phyloP scores from a whole-genome alignment of 1,139 yeast species.

The Yamadazyma dushanensis region DNA sequence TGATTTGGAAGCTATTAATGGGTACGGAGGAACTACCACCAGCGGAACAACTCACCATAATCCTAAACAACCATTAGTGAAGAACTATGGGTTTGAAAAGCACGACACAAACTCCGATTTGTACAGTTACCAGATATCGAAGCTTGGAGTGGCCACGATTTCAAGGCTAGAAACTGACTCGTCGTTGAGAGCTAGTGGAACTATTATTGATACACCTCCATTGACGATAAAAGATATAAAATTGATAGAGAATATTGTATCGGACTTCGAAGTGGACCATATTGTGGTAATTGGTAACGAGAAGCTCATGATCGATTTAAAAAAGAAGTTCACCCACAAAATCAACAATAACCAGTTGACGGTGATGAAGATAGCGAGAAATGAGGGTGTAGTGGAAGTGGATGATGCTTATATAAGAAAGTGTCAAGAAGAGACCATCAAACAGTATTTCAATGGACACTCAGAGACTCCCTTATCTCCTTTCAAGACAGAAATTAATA shows the following conservation, averaged over 20 bases:
- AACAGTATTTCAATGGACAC: constrained; percentile 88
- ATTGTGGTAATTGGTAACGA: constrained; percentile 65
- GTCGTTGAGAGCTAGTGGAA: constrained; percentile 53
- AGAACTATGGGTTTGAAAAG: constrained; percentile 71
- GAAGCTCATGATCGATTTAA: constrained; percentile 63
- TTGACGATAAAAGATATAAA: constrained; percentile 50
- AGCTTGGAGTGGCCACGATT: constrained; percentile 58
- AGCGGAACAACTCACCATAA: constrained; percentile 85
- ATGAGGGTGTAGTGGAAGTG: constrained; percentile 73
- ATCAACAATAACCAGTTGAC: constrained; percentile 40
- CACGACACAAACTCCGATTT: constrained; percentile 59
- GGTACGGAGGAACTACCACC: constrained; percentile 78
- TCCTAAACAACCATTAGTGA: constrained; percentile 85
- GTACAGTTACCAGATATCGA: constrained; percentile 56
- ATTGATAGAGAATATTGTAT: constrained; percentile 58
- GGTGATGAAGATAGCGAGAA: constrained; percentile 63
- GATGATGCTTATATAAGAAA: constrained; percentile 71
- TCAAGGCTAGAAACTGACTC: constrained; percentile 61
- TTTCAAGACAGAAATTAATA: constrained; percentile 45
- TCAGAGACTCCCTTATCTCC: constrained; percentile 73
- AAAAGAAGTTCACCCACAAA: constrained; percentile 52
- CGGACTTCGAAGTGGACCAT: constrained; percentile 60
- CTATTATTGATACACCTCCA: constrained; percentile 82
- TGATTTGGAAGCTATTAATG: constrained; percentile 69
- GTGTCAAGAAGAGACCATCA: constrained; percentile 71